Evolutionary conservation across 2,329 filamentous ascomycete species (phyloP).

Genomic region (Diaporthe sp.): DNA sequence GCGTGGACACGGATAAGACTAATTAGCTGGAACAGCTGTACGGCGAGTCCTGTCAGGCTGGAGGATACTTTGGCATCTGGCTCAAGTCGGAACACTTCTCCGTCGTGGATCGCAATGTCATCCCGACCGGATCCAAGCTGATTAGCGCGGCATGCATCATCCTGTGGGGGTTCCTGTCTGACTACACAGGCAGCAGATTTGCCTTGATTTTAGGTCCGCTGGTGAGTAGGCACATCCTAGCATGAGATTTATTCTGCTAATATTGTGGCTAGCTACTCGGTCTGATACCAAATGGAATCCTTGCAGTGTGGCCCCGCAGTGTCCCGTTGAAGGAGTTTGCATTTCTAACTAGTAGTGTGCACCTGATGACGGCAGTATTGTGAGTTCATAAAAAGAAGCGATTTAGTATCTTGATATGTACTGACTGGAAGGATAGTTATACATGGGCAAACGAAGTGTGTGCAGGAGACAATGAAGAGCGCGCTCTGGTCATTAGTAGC

Average conservation of each 20-base stretch:
- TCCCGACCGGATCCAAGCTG: conserved; percentile 46
- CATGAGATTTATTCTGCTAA: not conserved
- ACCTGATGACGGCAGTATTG: conserved; percentile 54
- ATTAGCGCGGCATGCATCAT: conserved; percentile 43
- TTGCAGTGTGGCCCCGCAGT: conserved; percentile 48
- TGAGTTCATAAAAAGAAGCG: conserved; percentile 39
- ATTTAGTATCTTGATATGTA: not conserved
- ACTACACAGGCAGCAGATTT: conserved; percentile 45
- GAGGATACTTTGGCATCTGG: conserved; percentile 48
- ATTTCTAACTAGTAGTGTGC: conserved; percentile 48
- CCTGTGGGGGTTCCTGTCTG: conserved; percentile 46
- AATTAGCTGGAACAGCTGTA: conserved; percentile 43
- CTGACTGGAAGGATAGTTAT: conserved; percentile 39
- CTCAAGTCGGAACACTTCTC: conserved; percentile 47
- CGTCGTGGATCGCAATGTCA: conserved; percentile 45
- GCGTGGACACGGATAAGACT: not conserved
- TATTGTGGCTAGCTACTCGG: conserved; percentile 44
- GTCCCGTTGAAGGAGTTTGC: conserved; percentile 48
- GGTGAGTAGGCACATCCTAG: conserved; percentile 33
- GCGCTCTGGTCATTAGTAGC: conserved; percentile 50
- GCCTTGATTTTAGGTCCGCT: conserved; percentile 44
- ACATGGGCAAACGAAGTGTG: conserved; percentile 54
- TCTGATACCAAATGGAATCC: conserved; percentile 51
- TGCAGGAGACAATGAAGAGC: conserved; percentile 50
- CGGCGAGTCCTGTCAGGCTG: conserved; percentile 48